These are phyloP conservation scores for Debaryomyces coudertii DNA, from an alignment of 1,139 yeast genomes.

Conservation along the genomic window DNA sequence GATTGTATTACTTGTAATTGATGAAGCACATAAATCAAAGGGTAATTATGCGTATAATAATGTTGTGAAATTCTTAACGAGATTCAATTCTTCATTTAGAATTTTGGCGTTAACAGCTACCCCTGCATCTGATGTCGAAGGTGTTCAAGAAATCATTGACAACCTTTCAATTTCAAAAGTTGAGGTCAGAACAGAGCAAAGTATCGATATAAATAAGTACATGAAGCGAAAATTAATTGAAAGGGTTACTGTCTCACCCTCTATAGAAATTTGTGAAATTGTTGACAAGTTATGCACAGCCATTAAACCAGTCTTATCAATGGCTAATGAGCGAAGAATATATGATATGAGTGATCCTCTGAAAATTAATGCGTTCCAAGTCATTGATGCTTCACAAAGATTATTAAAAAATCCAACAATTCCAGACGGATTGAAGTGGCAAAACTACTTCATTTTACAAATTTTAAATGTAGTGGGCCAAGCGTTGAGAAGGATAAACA, in stretches of 20 bases:
- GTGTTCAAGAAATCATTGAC: slow-evolving; percentile 81
- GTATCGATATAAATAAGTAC: slow-evolving; percentile 77
- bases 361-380: slow-evolving; percentile 69
- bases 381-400: slow-evolving; percentile 69
- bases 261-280: slow-evolving; percentile 55
- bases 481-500: slow-evolving; percentile 64
- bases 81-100: slow-evolving; percentile 70
- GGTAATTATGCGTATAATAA: slow-evolving; percentile 90
- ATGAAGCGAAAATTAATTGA: slow-evolving; percentile 72
- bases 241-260: slow-evolving; percentile 56
- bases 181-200: slow-evolving; percentile 84
- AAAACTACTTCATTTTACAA: slow-evolving; percentile 61
- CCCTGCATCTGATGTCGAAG: slow-evolving; percentile 85
- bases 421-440: slow-evolving; percentile 74
- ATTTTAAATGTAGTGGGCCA: slow-evolving; percentile 77
- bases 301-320: slow-evolving; percentile 61
- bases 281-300: slow-evolving; percentile 54
- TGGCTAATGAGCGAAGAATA: slow-evolving; percentile 65
- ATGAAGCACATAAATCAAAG: slow-evolving; percentile 94
- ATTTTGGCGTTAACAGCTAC: slow-evolving; percentile 92
- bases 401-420: slow-evolving; percentile 53
- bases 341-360: slow-evolving; percentile 67
- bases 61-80: slow-evolving; percentile 66
- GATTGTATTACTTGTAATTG: slow-evolving; percentile 77
- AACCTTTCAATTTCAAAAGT: slow-evolving; percentile 74